These are phyloP conservation scores for Colletotrichum sp. DNA, from an alignment of 2,329 filamentous ascomycete species.

Conservation along the genomic window DNA sequence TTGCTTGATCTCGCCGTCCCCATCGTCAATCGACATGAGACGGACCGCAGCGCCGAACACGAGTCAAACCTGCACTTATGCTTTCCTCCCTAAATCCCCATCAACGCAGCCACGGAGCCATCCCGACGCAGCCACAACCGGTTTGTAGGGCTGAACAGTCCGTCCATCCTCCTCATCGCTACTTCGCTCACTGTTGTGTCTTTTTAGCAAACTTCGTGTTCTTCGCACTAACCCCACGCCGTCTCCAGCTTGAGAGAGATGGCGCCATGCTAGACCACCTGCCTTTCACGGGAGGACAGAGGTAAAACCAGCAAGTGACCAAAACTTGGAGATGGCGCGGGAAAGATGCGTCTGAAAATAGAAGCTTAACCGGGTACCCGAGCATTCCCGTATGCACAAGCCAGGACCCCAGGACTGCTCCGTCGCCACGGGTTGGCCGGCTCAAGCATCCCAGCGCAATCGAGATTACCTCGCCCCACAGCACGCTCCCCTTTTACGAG, in stretches of 20 bases:
- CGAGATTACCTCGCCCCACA: conserved; percentile 9
- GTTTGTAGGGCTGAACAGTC: not conserved
- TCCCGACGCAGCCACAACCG: not conserved
- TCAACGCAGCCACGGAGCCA: too few species aligned
- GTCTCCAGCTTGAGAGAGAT: not conserved
- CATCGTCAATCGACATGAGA: not conserved
- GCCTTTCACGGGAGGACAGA: not conserved
- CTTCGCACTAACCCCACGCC: not conserved
- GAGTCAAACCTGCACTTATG: not conserved
- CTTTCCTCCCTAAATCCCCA: not conserved
- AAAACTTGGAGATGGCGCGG: not conserved
- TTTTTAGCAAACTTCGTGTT: not conserved
- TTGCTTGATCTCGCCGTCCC: not conserved
- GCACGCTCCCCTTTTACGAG: not conserved
- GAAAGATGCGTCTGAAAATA: not conserved
- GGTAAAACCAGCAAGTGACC: not conserved
- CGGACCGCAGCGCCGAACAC: not conserved
- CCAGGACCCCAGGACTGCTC: not conserved
- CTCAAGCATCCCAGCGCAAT: not conserved
- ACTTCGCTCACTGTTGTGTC: accelerated
- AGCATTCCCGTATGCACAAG: not conserved
- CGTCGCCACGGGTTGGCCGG: not conserved
- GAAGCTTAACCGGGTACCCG: not conserved
- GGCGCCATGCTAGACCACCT: not conserved
- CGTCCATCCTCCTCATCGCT: not conserved